These are phyloP conservation scores for Hippophae rhamnoides DNA, from an alignment of 306 rosid genomes.

Conservation along the genomic window DNA sequence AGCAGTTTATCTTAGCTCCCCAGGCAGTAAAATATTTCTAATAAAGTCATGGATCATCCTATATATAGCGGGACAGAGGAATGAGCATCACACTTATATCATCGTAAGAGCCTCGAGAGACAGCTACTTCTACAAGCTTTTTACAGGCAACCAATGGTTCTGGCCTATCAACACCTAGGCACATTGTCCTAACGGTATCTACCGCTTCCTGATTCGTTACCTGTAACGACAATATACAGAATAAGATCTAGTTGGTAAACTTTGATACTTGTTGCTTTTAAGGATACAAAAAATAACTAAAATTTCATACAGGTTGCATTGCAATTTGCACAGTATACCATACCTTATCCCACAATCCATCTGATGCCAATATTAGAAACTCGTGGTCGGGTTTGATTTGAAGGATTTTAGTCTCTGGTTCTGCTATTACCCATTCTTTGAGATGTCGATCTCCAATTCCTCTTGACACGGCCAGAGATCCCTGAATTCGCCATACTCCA, in stretches of 20 bases:
- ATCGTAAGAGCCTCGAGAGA: conserved; percentile 25
- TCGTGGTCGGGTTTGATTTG: conserved; percentile 24
- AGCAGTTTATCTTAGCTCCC: too few relatives aligned
- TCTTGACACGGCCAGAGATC: conserved; percentile 32
- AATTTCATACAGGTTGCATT: background rate
- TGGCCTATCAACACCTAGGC: background rate
- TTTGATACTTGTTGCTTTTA: background rate
- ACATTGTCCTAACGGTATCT: conserved; percentile 12
- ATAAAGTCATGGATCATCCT: too few relatives aligned
- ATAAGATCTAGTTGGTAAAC: background rate
- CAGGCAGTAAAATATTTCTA: too few relatives aligned
- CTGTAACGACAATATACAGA: conserved; percentile 5
- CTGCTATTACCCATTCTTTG: conserved; percentile 35
- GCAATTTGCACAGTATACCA: too few relatives aligned
- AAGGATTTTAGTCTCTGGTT: conserved; percentile 24
- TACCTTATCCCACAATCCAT: conserved; percentile 42
- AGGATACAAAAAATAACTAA: background rate
- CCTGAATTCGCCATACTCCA: conserved; percentile 40
- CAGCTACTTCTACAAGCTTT: conserved; percentile 27
- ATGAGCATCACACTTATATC: conserved; percentile 37
- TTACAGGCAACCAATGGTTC: conserved; percentile 13
- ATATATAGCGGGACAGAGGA: too few relatives aligned
- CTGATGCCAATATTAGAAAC: conserved; percentile 33
- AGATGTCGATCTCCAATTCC: conserved; percentile 34
- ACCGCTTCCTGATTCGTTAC: conserved; percentile 34